Percentiles rank a stretch among this genome's conserved stretches.
These are phyloP conservation scores for Linum usitatissimum DNA, from an alignment of 345 rosid genomes.

Conservation along the genomic window DNA sequence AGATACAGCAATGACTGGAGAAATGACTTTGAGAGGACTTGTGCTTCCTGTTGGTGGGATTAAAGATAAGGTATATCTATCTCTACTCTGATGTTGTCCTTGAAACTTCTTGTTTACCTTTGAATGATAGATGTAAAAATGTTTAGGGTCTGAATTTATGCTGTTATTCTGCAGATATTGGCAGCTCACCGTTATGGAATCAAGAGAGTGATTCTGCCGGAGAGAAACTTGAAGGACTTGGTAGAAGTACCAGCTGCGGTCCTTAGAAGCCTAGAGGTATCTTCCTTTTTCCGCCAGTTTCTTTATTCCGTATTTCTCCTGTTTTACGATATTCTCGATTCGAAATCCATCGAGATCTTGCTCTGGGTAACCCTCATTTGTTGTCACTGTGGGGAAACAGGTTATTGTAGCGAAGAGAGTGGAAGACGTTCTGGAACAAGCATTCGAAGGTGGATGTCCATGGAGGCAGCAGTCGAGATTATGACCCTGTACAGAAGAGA, in stretches of 20 bases:
- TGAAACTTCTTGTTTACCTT: neutral
- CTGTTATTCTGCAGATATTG: slow-evolving; percentile 46
- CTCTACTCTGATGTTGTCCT: slow-evolving; percentile 1
- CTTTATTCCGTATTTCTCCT: neutral
- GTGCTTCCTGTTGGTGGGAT: slow-evolving; percentile 96
- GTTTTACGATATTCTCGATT: neutral
- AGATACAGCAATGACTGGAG: slow-evolving; percentile 99
- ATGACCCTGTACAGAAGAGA: slow-evolving; percentile 23
- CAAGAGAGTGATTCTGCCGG: slow-evolving; percentile 89
- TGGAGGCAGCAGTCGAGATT: slow-evolving; percentile 74
- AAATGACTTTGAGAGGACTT: slow-evolving; percentile 95
- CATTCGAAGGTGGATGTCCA: slow-evolving; percentile 95
- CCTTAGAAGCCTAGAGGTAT: slow-evolving; percentile 75
- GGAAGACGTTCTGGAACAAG: slow-evolving; percentile 92
- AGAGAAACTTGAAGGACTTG: slow-evolving; percentile 87
- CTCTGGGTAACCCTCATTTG: neutral
- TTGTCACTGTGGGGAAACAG: slow-evolving; percentile 26
- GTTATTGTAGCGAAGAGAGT: slow-evolving; percentile 72
- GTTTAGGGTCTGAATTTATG: neutral
- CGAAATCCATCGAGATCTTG: neutral
- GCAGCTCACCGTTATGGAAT: slow-evolving; percentile 92
- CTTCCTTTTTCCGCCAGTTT: neutral
- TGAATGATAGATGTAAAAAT: neutral
- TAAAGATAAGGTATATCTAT: slow-evolving; percentile 68
- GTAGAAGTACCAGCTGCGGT: slow-evolving; percentile 90